Evolutionary conservation across 805 yeast genomes (phyloP).

Genomic region (Candida palmyrensis): DNA sequence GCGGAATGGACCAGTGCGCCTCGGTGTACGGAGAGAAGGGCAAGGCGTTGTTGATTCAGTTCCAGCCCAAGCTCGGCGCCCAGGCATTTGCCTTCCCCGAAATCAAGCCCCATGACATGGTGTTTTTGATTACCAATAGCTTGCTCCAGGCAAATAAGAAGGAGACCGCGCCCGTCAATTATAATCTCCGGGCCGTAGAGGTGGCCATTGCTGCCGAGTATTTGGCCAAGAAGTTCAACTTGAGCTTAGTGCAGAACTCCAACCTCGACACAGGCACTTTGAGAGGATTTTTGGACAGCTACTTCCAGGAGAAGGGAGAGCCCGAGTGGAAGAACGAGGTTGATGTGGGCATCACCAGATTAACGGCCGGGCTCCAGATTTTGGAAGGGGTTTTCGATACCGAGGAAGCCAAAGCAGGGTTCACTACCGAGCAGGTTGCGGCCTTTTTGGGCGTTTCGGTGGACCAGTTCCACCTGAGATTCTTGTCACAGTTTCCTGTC

Average conservation of each 20-base stretch:
- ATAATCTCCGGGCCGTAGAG: slow-evolving; percentile 69
- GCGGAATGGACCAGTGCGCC: slow-evolving; percentile 80
- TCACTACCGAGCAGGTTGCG: slow-evolving; percentile 46
- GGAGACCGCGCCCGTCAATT: slow-evolving; percentile 65
- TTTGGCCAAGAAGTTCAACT: slow-evolving; percentile 44
- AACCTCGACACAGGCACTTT: slow-evolving; percentile 55
- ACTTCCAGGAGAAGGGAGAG: slow-evolving; percentile 23
- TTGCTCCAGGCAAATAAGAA: slow-evolving; percentile 59
- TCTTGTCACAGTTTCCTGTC: slow-evolving; percentile 51
- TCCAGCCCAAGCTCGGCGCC: slow-evolving; percentile 54
- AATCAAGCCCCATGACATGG: slow-evolving; percentile 36
- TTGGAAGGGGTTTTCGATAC: slow-evolving; percentile 36
- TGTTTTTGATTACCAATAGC: slow-evolving; percentile 60
- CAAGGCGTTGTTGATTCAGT: slow-evolving; percentile 56
- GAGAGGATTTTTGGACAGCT: slow-evolving; percentile 57
- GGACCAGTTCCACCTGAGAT: slow-evolving; percentile 40
- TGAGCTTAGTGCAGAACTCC: slow-evolving; percentile 42
- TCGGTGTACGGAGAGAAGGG: slow-evolving; percentile 57
- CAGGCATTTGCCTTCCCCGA: slow-evolving; percentile 50
- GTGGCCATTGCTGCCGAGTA: slow-evolving; percentile 62
- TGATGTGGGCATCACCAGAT: slow-evolving; percentile 34
- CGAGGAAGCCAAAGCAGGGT: slow-evolving; percentile 38
- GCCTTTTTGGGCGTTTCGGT: slow-evolving; percentile 33
- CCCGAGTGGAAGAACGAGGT: slow-evolving; percentile 41
- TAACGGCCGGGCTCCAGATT: slow-evolving; percentile 35